Evolutionary conservation across 169 alveolate species (phyloP), one percentile per base, ranked within the genome.

Genomic region (Cryptosporidium tyzzeri): DNA sequence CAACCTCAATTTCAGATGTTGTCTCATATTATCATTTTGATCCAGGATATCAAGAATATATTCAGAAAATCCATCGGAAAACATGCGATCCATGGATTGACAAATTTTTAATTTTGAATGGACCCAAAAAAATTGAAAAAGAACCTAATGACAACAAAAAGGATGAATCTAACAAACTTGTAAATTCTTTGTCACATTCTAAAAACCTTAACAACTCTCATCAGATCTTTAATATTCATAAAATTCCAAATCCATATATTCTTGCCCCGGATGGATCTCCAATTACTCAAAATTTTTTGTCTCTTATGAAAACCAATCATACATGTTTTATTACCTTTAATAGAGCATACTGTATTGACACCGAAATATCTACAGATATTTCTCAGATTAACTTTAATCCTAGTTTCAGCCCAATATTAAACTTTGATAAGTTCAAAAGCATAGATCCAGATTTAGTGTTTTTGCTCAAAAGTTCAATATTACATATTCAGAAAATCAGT

Each of bases 261-360:
- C 67, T 80, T 18, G 89, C 80, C 44, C 89, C 89, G 44, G 89
- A 80, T 21, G 89, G 89, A 44, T n/a, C 89, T 45, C 89, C 89
- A 7, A 67, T 80, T 12, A 65, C 89, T 6, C 9, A 4, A 6
- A 50, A 41, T 2, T 62, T 80, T 62, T 59, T 61, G 12, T 53
- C 33, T 18, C 35, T 23, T 2, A 21, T 29, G 26, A 80, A 26
- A 10, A 65, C 41, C 23, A 10, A 65, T 39, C 59, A 59, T 9
- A 18, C 31, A 14, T 29, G n/a, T 12, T 41, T 35, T 50, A 16
- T 65, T 23, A 35, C 51, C 3, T 62, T 80, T 62, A 80, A 41
- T 31, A 59, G 35, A 80, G 45, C 74, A 59, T 80, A 80, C 31
- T 80, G 89, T 39, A 21, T 80, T 62, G 33, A 62, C 9, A 41